Percentiles rank a stretch among this genome's conserved stretches.
Evolutionary conservation across 441 rosid species (phyloP).

Genomic region (Populus hybrid): DNA sequence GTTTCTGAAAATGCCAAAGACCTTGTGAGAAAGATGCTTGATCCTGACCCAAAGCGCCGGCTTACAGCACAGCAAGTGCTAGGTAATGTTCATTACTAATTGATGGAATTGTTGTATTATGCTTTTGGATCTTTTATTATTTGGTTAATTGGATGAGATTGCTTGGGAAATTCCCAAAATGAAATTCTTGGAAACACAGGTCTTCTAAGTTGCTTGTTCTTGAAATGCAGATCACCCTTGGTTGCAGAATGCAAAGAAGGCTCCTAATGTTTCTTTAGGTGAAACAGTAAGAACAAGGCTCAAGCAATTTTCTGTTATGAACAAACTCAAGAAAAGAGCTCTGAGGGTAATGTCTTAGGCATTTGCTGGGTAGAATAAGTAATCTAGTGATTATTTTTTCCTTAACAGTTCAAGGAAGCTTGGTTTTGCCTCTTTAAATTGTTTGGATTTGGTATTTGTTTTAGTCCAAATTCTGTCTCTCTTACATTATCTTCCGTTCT

Average conservation of each 20-base stretch:
- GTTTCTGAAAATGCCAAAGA: conserved; percentile 92
- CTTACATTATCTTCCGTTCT: background rate
- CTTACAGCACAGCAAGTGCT: conserved; percentile 89
- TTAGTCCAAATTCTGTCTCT: background rate
- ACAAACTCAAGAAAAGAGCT: conserved; percentile 97
- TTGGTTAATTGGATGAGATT: background rate
- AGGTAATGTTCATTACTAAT: conserved; percentile 43
- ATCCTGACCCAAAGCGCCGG: conserved; percentile 71
- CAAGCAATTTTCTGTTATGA: conserved; percentile 85
- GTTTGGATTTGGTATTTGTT: background rate
- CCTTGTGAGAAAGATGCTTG: conserved; percentile 91
- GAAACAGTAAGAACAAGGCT: conserved; percentile 94
- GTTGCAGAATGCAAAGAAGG: conserved; percentile 33
- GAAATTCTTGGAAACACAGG: background rate
- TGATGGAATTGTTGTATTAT: background rate
- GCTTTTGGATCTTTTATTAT: conserved; percentile 3
- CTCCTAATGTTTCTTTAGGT: conserved; percentile 80
- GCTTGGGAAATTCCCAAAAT: conserved; percentile 4
- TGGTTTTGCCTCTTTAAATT: background rate
- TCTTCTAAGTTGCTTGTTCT: conserved; percentile 12
- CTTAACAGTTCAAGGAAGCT: background rate
- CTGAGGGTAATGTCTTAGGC: conserved; percentile 49
- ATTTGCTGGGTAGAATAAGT: conserved; percentile 2
- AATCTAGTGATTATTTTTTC: background rate
- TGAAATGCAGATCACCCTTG: conserved; percentile 61